Conservation (phyloP, 2,329 filamentous ascomycete genomes). For the Colletotrichum lini region DNA sequence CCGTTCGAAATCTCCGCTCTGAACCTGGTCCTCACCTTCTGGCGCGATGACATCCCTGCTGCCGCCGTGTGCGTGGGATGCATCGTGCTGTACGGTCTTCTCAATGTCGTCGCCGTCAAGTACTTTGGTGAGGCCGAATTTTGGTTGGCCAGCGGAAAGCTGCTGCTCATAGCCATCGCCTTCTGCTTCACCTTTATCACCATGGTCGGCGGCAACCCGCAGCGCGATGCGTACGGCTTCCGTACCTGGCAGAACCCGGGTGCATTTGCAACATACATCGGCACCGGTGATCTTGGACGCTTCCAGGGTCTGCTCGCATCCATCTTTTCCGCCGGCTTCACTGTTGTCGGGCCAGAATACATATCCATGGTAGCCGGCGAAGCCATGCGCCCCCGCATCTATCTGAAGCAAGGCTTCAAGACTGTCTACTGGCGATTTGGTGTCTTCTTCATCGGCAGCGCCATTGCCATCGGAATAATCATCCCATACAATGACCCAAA, state of each 20-base stretch:
- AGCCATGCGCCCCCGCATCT: constrained; percentile 73
- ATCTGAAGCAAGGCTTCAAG: constrained; percentile 79
- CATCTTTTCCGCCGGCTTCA: constrained; percentile 75
- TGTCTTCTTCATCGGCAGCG: constrained; percentile 79
- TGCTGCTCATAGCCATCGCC: constrained; percentile 76
- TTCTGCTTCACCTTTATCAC: constrained; percentile 84
- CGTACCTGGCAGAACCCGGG: constrained; percentile 76
- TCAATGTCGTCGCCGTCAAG: constrained; percentile 50
- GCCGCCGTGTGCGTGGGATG: constrained; percentile 24
- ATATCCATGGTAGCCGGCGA: constrained; percentile 80
- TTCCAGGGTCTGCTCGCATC: constrained; percentile 81
- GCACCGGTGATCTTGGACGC: constrained; percentile 72
- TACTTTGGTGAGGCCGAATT: constrained; percentile 75
- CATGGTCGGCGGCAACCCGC: constrained; percentile 84
- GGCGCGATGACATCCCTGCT: constrained; percentile 36
- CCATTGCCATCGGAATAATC: constrained; percentile 76
- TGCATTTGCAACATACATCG: constrained; percentile 72
- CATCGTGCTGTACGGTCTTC: constrained; percentile 44
- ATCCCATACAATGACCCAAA: constrained; percentile 75
- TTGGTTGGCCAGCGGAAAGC: constrained; percentile 73
- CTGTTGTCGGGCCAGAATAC: constrained; percentile 77
- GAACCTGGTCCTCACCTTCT: constrained; percentile 48
- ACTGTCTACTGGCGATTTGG: constrained; percentile 81
- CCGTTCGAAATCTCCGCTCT: constrained; percentile 61
- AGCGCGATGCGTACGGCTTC: constrained; percentile 78